Conservation (phyloP, 306 rosid species). For the Quercus glauca region DNA sequence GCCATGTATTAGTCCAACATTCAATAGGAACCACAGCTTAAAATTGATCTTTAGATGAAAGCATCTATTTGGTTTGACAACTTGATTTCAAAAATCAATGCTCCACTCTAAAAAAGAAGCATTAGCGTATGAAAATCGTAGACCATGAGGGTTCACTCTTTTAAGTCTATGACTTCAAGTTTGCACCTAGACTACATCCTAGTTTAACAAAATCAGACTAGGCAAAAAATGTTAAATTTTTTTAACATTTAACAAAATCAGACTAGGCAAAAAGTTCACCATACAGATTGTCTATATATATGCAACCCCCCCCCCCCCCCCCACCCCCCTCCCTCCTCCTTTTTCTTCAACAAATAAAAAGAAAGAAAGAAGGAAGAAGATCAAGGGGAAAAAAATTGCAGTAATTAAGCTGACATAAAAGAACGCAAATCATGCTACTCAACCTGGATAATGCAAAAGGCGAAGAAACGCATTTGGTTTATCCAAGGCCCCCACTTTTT, state of each 20-base stretch:
- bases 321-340: accelerated
- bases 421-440: slow-evolving; percentile 8
- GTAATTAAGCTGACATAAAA: neutral
- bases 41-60: neutral
- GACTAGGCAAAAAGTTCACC: neutral
- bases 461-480: slow-evolving; percentile 59
- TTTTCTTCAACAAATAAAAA: neutral
- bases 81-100: neutral
- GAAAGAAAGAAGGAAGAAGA: neutral
- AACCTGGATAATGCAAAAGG: slow-evolving; percentile 85
- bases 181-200: neutral
- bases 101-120: neutral
- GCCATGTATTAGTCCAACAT: neutral
- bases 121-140: neutral
- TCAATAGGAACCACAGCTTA: neutral
- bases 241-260: neutral
- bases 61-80: neutral
- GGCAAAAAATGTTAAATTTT: neutral
- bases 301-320: neutral
- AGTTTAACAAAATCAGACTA: neutral
- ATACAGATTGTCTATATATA: neutral
- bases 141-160: neutral
- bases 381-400: neutral
- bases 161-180: neutral
- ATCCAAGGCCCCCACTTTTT: slow-evolving; percentile 51